phyloP scores from a whole-genome alignment of 371 early-diverging fungal species.

The Syncephalastrum racemosum region DNA sequence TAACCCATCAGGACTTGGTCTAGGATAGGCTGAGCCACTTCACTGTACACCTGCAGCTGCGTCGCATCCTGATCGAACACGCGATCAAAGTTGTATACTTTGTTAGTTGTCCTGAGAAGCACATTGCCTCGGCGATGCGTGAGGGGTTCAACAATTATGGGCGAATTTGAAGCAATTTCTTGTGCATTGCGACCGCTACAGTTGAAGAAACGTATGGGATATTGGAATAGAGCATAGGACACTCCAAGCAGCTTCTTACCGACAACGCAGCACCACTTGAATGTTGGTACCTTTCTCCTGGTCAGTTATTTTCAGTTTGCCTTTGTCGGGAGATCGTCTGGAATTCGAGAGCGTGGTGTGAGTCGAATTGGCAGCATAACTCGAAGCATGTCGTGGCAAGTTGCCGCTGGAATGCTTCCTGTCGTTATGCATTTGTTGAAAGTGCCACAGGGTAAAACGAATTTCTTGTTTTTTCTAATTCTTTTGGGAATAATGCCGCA shows the following conservation, averaged over 20 bases:
- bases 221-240: not conserved
- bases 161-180: constrained; percentile 33
- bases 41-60: constrained; percentile 83
- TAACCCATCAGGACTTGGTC: constrained; percentile 72
- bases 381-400: too few relatives aligned
- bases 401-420: too few relatives aligned
- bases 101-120: constrained; percentile 48
- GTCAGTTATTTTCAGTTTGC: constrained; percentile 4
- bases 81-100: constrained; percentile 86
- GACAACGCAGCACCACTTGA: constrained; percentile 68
- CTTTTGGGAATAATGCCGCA: too few relatives aligned
- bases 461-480: too few relatives aligned
- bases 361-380: too few relatives aligned
- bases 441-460: too few relatives aligned
- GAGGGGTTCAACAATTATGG: constrained; percentile 37
- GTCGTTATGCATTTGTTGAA: too few relatives aligned
- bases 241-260: constrained; percentile 39
- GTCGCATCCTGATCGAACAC: constrained; percentile 86
- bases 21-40: constrained; percentile 83
- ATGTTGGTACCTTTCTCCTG: constrained; percentile 53
- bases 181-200: constrained; percentile 37
- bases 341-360: too few relatives aligned
- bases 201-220: not conserved
- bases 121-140: constrained; percentile 24
- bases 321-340: constrained; percentile 4